These are phyloP conservation scores for Auricularia heimuer DNA, from an alignment of 768 basidiomycete species.

Conservation along the genomic window DNA sequence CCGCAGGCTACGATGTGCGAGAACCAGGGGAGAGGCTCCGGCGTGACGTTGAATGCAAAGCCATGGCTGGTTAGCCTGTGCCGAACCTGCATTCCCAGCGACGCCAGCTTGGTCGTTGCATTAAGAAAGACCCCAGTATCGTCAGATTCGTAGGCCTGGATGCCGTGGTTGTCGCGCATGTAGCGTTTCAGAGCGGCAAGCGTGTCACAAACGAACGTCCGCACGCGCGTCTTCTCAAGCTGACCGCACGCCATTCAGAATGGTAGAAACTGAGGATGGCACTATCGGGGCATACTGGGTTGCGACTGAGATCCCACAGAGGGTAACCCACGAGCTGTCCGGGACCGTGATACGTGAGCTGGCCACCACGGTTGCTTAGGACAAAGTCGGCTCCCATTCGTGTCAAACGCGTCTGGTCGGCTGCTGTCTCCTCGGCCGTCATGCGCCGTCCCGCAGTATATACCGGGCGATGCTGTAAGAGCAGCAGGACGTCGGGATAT, in stretches of 20 bases:
- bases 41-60: slow-evolving; percentile 84
- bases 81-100: slow-evolving; percentile 93
- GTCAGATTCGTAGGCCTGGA: slow-evolving; percentile 49
- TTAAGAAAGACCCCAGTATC: slow-evolving; percentile 89
- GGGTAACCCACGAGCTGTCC: slow-evolving; percentile 97
- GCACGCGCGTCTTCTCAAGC: slow-evolving; percentile 31
- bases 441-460: slow-evolving; percentile 93
- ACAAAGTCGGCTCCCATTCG: slow-evolving; percentile 82
- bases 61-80: slow-evolving; percentile 93
- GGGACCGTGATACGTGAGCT: slow-evolving; percentile 95
- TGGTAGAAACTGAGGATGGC: background rate
- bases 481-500: slow-evolving; percentile 51
- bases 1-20: slow-evolving; percentile 86
- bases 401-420: slow-evolving; percentile 57
- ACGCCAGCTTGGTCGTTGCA: slow-evolving; percentile 74
- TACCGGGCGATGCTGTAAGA: slow-evolving; percentile 86
- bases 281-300: slow-evolving; percentile 40
- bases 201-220: slow-evolving; percentile 78
- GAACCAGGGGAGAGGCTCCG: slow-evolving; percentile 79
- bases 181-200: slow-evolving; percentile 62
- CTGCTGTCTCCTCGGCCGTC: slow-evolving; percentile 43
- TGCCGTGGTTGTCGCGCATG: slow-evolving; percentile 48
- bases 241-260: background rate
- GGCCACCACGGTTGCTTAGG: slow-evolving; percentile 74
- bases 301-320: slow-evolving; percentile 77